Conservation (phyloP, 768 basidiomycete species). For the Chalciporus pseudorubinellus region DNA sequence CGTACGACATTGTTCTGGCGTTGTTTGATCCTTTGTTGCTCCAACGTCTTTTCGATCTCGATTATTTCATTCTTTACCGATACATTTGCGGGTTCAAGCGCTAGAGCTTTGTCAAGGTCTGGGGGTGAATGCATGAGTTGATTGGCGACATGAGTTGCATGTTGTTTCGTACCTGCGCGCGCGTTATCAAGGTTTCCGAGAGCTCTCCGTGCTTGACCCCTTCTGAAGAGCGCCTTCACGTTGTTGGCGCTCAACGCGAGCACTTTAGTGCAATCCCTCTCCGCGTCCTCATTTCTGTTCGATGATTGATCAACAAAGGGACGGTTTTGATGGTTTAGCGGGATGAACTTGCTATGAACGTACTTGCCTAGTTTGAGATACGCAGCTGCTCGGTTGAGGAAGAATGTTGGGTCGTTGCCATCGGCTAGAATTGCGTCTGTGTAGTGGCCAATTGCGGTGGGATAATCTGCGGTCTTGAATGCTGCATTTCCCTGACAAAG, state of each 20-base stretch:
- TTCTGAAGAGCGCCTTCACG: slow-evolving; percentile 77
- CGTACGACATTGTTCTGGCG: slow-evolving; percentile 33
- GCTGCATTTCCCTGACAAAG: slow-evolving; percentile 73
- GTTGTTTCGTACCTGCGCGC: slow-evolving; percentile 45
- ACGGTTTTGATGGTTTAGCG: slow-evolving; percentile 1
- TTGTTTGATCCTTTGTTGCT: slow-evolving; percentile 31
- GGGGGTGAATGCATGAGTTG: slow-evolving; percentile 3
- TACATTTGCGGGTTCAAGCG: slow-evolving; percentile 62
- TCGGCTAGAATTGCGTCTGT: slow-evolving; percentile 76
- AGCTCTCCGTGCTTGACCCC: slow-evolving; percentile 67
- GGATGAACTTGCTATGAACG: slow-evolving; percentile 35
- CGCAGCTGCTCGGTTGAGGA: slow-evolving; percentile 86
- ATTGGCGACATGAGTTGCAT: neutral
- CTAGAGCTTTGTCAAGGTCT: slow-evolving; percentile 64
- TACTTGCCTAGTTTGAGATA: slow-evolving; percentile 96
- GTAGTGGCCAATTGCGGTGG: slow-evolving; percentile 82
- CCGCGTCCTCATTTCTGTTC: slow-evolving; percentile 71
- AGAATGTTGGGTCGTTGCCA: slow-evolving; percentile 67
- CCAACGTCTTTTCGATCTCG: slow-evolving; percentile 43
- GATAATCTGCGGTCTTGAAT: slow-evolving; percentile 80
- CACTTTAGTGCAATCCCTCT: slow-evolving; percentile 73
- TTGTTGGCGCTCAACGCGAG: slow-evolving; percentile 55
- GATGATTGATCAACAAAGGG: slow-evolving; percentile 5
- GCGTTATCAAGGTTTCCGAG: slow-evolving; percentile 58
- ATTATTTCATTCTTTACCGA: slow-evolving; percentile 62